Evolutionary conservation across 805 yeast species (phyloP), one percentile per base, ranked within the genome.

Genomic region (Candida yuanshanica): DNA sequence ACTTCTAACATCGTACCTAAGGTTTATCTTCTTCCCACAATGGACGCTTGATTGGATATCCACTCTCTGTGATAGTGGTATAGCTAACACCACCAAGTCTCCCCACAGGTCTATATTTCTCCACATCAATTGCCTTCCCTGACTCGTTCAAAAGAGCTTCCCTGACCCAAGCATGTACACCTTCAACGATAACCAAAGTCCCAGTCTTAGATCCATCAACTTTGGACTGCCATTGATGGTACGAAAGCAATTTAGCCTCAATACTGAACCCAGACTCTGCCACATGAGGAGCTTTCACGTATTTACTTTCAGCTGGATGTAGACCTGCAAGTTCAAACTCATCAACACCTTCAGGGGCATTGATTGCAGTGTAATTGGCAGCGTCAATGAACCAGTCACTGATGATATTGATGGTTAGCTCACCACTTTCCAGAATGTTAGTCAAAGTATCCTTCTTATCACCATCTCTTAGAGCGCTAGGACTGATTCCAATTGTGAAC

Each of bases 331-430:
- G 55, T 42, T 68, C 61, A 76, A 79, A 78, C 53, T 78, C 84
- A 46, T 72, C 73, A 14, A 69, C 63, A 2, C 62, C 72, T 0
- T 54, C 39, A 4, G 81, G 81, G 2, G 77, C 65, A 47, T 66
- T 58, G 25, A 63, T 64, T 16, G 70, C 60, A 11, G 74, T 57
- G 46, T 58, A 69, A 51, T 78, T 75, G 7, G 81, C 79, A n/a
- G 81, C 82, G 46, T 78, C 83, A 25, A 73, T 58, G 45, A 76
- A 73, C 81, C 81, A 77, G 56, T 78, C 83, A 39, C 35, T 27
- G 8, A 39, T 35, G 33, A 78, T 63, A 51, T 74, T 78, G 48
- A 78, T 67, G 20, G 79, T 72, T 38, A 68, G 64, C 50, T 78
- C 83, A 6, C 58, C 62, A 2, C 77, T 75, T 14, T 69, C 75